phyloP scores from a whole-genome alignment of 2,329 filamentous ascomycete genomes.

The Coniochaeta ligniaria region DNA sequence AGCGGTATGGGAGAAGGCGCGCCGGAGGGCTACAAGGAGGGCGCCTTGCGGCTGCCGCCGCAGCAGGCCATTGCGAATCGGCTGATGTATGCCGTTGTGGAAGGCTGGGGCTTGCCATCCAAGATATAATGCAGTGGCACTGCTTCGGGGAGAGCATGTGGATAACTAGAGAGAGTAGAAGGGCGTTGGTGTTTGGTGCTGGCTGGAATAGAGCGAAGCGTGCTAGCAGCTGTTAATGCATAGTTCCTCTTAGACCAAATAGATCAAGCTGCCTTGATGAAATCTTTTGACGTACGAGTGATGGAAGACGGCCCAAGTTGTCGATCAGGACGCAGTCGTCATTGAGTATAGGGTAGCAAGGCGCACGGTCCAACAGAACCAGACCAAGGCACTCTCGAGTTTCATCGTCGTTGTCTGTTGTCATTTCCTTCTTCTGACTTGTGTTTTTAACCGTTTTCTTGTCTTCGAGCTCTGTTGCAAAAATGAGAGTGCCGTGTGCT shows the following conservation, averaged over 20 bases:
- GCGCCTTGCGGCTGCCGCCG: constrained; percentile 72
- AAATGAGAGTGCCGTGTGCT: background rate
- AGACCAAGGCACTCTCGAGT: background rate
- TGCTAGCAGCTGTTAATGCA: background rate
- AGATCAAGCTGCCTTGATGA: background rate
- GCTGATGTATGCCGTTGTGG: constrained; percentile 70
- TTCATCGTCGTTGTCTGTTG: background rate
- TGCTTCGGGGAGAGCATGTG: background rate
- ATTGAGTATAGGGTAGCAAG: background rate
- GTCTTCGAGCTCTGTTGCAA: background rate
- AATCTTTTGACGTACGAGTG: background rate
- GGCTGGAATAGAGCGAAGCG: background rate
- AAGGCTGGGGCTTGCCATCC: constrained; percentile 58
- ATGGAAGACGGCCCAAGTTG: background rate
- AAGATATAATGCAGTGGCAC: constrained; percentile 37
- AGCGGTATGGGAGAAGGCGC: constrained; percentile 60
- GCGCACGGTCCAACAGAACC: background rate
- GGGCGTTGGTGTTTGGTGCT: background rate
- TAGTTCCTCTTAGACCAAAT: background rate
- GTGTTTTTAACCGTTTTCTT: background rate
- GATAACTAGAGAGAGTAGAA: background rate
- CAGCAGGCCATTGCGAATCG: constrained; percentile 88
- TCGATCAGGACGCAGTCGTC: background rate
- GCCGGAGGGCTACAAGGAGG: constrained; percentile 64
- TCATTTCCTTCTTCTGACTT: background rate